These are phyloP conservation scores for Globisporangium uncinulatum DNA, from an alignment of 352 stramenopile genomes.

Conservation along the genomic window DNA sequence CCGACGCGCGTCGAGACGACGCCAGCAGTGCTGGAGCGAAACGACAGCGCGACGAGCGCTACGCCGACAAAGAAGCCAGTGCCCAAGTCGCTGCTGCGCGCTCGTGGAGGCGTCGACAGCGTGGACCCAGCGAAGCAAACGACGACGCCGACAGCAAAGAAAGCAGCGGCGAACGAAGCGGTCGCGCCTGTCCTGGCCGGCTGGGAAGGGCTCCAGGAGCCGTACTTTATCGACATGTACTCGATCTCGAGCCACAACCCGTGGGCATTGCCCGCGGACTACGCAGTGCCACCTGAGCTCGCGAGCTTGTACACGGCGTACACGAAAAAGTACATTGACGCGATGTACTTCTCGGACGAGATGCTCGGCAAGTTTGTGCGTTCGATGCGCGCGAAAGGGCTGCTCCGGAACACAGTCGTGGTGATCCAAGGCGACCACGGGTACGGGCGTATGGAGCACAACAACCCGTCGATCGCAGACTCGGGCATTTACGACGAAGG, in stretches of 20 bases:
- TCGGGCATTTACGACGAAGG: constrained; percentile 65
- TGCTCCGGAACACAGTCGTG: constrained; percentile 74
- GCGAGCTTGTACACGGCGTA: constrained; percentile 50
- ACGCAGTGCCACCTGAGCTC: constrained; percentile 40
- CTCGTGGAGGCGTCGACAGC: neutral
- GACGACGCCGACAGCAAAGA: neutral
- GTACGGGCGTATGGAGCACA: constrained; percentile 63
- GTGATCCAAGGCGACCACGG: constrained; percentile 67
- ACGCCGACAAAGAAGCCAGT: neutral
- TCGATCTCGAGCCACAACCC: constrained; percentile 71
- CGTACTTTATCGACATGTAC: constrained; percentile 80
- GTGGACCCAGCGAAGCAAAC: neutral
- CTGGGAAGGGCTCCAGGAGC: constrained; percentile 55
- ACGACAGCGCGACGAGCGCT: neutral
- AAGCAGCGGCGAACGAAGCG: neutral
- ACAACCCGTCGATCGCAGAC: constrained; percentile 56
- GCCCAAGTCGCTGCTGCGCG: neutral
- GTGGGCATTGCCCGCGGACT: constrained; percentile 45
- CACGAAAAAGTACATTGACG: constrained; percentile 67
- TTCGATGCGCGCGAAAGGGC: constrained; percentile 33
- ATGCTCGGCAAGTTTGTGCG: constrained; percentile 59
- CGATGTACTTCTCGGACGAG: constrained; percentile 65
- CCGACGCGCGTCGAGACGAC: no score
- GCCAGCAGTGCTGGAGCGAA: neutral
- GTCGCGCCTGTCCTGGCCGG: constrained; percentile 14